A percentile compares a stretch with the other conserved stretches of the same genome.
Evolutionary conservation across 1,284 basidiomycete species (phyloP).

Genomic region (Stygiomarasmius scandens): DNA sequence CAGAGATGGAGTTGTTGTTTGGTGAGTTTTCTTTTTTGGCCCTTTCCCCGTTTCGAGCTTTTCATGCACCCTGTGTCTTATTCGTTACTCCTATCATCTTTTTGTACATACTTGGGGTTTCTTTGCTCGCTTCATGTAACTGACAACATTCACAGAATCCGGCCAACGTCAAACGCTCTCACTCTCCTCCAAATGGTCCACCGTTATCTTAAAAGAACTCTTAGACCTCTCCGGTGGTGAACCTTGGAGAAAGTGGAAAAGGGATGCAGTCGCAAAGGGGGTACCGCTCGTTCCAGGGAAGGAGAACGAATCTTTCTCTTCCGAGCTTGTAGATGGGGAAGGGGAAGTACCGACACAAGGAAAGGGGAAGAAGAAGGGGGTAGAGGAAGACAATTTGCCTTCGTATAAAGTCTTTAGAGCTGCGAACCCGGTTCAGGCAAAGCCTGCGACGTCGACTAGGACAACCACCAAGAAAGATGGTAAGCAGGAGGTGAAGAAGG

Average conservation of each 20-base stretch:
- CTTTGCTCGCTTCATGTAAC: neutral
- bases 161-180: conserved; percentile 36
- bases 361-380: neutral
- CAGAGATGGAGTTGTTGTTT: conserved; percentile 61
- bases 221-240: conserved; percentile 66
- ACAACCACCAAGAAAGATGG: conserved; percentile 7
- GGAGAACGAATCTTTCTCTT: conserved; percentile 25
- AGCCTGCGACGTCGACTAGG: conserved; percentile 8
- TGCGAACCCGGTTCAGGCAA: conserved; percentile 8
- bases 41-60: too few species aligned
- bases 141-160: too few species aligned
- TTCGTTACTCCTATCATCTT: neutral
- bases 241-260: conserved; percentile 61
- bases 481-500: neutral
- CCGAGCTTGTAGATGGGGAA: too few species aligned
- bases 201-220: conserved; percentile 63
- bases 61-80: too few species aligned
- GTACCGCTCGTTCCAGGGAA: conserved; percentile 50
- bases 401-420: conserved; percentile 27
- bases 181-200: conserved; percentile 69
- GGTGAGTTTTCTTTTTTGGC: conserved; percentile 45
- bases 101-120: too few species aligned
- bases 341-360: too few species aligned
- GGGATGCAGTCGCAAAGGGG: conserved; percentile 46
- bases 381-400: conserved; percentile 16